phyloP scores from a whole-genome alignment of 148 eudicot species.

The Limonium bicolor region DNA sequence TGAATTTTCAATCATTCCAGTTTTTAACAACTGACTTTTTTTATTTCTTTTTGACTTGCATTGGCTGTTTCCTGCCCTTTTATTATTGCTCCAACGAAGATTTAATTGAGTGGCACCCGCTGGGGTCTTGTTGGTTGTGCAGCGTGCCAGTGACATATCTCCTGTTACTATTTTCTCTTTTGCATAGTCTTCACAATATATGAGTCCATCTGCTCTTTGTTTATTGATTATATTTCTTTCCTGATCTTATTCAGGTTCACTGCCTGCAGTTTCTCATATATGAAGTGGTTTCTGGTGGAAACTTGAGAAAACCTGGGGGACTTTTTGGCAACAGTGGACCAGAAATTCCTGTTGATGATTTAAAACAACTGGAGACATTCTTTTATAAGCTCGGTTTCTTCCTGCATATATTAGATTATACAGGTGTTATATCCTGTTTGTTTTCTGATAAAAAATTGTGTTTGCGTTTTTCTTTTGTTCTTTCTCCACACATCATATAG shows the following conservation, averaged over 20 bases:
- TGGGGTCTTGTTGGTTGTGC: too few relatives aligned
- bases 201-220: background rate
- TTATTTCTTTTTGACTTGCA: too few relatives aligned
- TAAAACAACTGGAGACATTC: conserved; percentile 90
- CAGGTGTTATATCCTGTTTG: conserved; percentile 41
- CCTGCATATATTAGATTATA: conserved; percentile 80
- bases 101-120: too few relatives aligned
- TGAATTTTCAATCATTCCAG: too few relatives aligned
- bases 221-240: background rate
- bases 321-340: conserved; percentile 87
- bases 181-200: too few relatives aligned
- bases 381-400: conserved; percentile 98
- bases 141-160: too few relatives aligned
- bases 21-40: too few relatives aligned
- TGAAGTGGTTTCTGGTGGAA: conserved; percentile 97
- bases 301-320: conserved; percentile 85
- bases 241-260: conserved; percentile 44
- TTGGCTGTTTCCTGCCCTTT: too few relatives aligned
- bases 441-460: background rate
- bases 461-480: background rate
- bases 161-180: too few relatives aligned
- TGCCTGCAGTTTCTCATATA: conserved; percentile 96
- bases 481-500: background rate
- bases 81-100: too few relatives aligned
- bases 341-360: conserved; percentile 78